phyloP scores from a whole-genome alignment of 75 land plant species.

The Sequoiadendron giganteum region DNA sequence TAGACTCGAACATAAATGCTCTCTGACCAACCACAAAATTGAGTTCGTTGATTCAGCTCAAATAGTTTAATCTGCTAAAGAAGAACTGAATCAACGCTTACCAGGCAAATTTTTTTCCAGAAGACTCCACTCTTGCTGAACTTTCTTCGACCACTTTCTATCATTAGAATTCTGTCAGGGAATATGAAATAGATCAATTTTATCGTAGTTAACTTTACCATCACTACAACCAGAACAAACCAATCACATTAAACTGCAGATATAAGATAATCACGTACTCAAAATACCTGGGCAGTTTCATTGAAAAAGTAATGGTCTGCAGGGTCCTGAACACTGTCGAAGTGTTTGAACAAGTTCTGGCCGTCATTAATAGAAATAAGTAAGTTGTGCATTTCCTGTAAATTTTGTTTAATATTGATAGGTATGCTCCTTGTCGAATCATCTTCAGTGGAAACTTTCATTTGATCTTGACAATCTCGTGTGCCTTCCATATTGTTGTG shows the following conservation, averaged over 20 bases:
- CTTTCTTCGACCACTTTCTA: slow-evolving; percentile 80
- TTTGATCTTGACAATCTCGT: neutral
- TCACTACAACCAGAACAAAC: slow-evolving; percentile 2
- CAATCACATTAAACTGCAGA: neutral
- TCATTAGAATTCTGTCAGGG: slow-evolving; percentile 48
- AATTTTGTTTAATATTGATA: neutral
- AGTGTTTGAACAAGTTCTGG: slow-evolving; percentile 54
- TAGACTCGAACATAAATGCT: slow-evolving; percentile 80
- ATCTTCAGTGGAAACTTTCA: neutral
- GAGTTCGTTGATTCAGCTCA: neutral
- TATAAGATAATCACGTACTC: neutral
- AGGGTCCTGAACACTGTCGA: slow-evolving; percentile 73
- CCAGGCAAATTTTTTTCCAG: slow-evolving; percentile 93
- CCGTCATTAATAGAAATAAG: neutral
- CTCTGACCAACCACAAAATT: slow-evolving; percentile 35
- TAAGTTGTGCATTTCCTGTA: slow-evolving; percentile 1
- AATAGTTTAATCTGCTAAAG: neutral
- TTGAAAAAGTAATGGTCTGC: slow-evolving; percentile 66
- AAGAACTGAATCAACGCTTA: slow-evolving; percentile 20
- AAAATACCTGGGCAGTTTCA: slow-evolving; percentile 45
- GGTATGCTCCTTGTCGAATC: slow-evolving; percentile 1
- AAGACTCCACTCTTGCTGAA: slow-evolving; percentile 95
- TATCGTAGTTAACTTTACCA: neutral
- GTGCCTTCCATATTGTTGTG: slow-evolving; percentile 1
- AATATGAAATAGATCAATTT: neutral